A percentile compares a stretch with the other conserved stretches of the same genome.
Evolutionary conservation across 257 asterid genomes (phyloP).

Genomic region (Thymus mandschuricus): DNA sequence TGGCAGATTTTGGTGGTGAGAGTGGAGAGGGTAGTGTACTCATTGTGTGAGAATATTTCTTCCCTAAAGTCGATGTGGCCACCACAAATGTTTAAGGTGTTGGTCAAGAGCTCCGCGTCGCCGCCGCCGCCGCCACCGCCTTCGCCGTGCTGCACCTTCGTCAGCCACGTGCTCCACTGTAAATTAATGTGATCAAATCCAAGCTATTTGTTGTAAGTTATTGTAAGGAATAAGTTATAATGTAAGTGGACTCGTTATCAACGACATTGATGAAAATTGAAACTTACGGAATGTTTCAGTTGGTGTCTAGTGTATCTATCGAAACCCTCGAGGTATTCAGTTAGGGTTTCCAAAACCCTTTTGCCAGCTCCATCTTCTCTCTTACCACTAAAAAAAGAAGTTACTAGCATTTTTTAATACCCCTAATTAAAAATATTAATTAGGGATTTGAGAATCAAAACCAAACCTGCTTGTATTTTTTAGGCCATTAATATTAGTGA

Average conservation of each 20-base stretch:
- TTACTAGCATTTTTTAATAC: too few relatives aligned
- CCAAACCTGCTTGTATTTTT: slow-evolving; percentile 4
- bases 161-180: slow-evolving; percentile 53
- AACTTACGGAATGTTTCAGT: slow-evolving; percentile 35
- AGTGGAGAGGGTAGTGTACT: slow-evolving; percentile 44
- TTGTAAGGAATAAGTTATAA: too few relatives aligned
- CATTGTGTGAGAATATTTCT: slow-evolving; percentile 33
- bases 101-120: slow-evolving; percentile 46
- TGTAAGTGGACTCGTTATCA: too few relatives aligned
- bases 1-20: slow-evolving; percentile 45
- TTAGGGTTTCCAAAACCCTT: slow-evolving; percentile 19
- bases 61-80: slow-evolving; percentile 29
- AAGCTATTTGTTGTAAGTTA: not conserved
- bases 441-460: not conserved
- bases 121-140: slow-evolving; percentile 26
- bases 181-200: not conserved
- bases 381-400: not conserved
- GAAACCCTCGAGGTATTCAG: slow-evolving; percentile 34
- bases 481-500: slow-evolving; percentile 6
- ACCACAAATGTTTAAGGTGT: slow-evolving; percentile 43
- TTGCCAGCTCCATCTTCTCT: not conserved
- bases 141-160: slow-evolving; percentile 33
- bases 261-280: not conserved
- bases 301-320: slow-evolving; percentile 25
- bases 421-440: too few relatives aligned